Evolutionary conservation across 768 basidiomycete genomes (phyloP).

Genomic region (Amanita rimosa): DNA sequence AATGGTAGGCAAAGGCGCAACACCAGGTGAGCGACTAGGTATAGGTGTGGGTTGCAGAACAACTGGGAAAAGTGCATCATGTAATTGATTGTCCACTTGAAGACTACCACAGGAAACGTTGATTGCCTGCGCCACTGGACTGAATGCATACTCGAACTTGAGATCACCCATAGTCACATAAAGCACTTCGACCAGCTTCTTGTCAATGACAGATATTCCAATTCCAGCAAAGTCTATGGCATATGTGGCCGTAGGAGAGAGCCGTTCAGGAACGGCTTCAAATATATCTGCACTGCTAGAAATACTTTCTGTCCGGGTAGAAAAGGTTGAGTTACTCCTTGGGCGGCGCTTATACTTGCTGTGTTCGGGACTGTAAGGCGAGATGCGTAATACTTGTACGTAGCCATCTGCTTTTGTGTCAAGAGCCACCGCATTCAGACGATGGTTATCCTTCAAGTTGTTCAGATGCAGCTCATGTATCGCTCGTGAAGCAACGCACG

Average conservation of each 20-base stretch:
- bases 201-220: conserved; percentile 87
- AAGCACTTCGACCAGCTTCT: conserved; percentile 77
- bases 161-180: conserved; percentile 74
- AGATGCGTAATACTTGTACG: conserved; percentile 78
- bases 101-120: conserved; percentile 76
- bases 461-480: background rate
- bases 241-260: conserved; percentile 52
- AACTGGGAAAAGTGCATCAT: conserved; percentile 91
- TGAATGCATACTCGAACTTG: conserved; percentile 78
- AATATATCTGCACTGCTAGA: conserved; percentile 66
- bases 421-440: conserved; percentile 63
- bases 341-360: conserved; percentile 81
- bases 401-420: conserved; percentile 88
- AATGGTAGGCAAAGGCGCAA: conserved; percentile 79
- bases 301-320: conserved; percentile 54
- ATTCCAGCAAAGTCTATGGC: conserved; percentile 79
- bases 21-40: conserved; percentile 58
- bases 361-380: conserved; percentile 72
- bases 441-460: conserved; percentile 34
- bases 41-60: conserved; percentile 91
- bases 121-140: conserved; percentile 66
- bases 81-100: conserved; percentile 95
- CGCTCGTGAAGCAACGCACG: conserved; percentile 29
- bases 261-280: conserved; percentile 75
- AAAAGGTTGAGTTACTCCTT: conserved; percentile 31